Percentiles rank a stretch among this genome's conserved stretches.
phyloP scores from a whole-genome alignment of 1,284 basidiomycete genomes.

The Anthracocystis setariae region DNA sequence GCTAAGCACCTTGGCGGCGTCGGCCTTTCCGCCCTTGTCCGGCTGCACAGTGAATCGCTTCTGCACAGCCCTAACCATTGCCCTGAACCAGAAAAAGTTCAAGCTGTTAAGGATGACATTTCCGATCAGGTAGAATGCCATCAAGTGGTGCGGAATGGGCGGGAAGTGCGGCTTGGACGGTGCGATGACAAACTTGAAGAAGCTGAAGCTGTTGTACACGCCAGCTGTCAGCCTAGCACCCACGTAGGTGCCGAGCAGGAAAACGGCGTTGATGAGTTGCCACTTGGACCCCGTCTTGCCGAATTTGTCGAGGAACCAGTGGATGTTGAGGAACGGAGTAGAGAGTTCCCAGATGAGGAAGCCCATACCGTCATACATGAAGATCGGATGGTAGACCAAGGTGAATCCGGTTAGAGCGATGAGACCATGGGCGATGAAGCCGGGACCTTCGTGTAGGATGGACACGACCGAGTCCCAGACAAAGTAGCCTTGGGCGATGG shows the following conservation, averaged over 20 bases:
- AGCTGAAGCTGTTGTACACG: slow-evolving; percentile 64
- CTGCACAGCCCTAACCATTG: slow-evolving; percentile 66
- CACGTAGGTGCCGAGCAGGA: slow-evolving; percentile 65
- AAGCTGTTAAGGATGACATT: slow-evolving; percentile 58
- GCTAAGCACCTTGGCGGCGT: slow-evolving; percentile 41
- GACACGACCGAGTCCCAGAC: slow-evolving; percentile 67
- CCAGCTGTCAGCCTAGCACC: slow-evolving; percentile 66
- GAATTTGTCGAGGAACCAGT: slow-evolving; percentile 69
- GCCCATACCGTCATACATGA: slow-evolving; percentile 67
- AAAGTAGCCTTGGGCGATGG: slow-evolving; percentile 63
- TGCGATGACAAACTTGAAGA: slow-evolving; percentile 57
- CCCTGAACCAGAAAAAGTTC: slow-evolving; percentile 69
- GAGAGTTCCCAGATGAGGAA: slow-evolving; percentile 68
- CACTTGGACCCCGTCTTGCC: slow-evolving; percentile 64
- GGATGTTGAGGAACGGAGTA: slow-evolving; percentile 69
- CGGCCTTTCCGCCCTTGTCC: slow-evolving; percentile 20
- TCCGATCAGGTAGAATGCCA: slow-evolving; percentile 55
- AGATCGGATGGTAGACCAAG: slow-evolving; percentile 66
- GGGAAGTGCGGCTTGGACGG: slow-evolving; percentile 51
- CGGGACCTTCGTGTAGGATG: slow-evolving; percentile 64
- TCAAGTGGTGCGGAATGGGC: slow-evolving; percentile 28
- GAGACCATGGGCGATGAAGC: slow-evolving; percentile 68
- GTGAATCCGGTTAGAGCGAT: slow-evolving; percentile 64
- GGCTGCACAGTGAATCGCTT: slow-evolving; percentile 63
- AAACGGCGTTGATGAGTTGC: slow-evolving; percentile 68